These are phyloP conservation scores for Posidonia oceanica DNA, from an alignment of 116 monocot genomes.

Conservation along the genomic window DNA sequence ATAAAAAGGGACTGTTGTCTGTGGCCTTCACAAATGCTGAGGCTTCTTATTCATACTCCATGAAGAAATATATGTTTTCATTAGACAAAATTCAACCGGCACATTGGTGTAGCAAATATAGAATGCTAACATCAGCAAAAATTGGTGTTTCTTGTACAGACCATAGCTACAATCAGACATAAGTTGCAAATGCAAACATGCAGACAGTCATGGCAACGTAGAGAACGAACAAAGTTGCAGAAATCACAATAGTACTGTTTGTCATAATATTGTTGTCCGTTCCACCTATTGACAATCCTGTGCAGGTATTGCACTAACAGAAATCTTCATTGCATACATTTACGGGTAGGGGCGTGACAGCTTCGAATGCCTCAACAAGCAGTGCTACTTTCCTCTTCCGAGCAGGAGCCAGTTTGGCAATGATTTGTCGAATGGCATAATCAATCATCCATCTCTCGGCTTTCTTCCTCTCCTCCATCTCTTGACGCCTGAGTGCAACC, in stretches of 20 bases:
- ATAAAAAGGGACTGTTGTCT: too few relatives aligned
- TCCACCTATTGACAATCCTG: not conserved
- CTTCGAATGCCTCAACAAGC: constrained; percentile 78
- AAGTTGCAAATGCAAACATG: too few relatives aligned
- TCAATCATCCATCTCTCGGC: constrained; percentile 91
- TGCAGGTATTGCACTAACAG: not conserved
- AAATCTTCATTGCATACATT: not conserved
- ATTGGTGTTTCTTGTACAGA: too few relatives aligned
- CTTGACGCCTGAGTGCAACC: constrained; percentile 69
- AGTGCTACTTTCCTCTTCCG: constrained; percentile 60
- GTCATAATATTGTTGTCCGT: not conserved
- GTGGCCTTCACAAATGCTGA: too few relatives aligned
- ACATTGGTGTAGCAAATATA: too few relatives aligned
- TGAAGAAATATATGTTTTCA: too few relatives aligned
- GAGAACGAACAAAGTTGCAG: not conserved
- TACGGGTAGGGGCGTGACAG: constrained; percentile 17
- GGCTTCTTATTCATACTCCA: too few relatives aligned
- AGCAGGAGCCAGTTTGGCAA: constrained; percentile 40
- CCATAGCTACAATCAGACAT: too few relatives aligned
- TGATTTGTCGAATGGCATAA: constrained; percentile 43
- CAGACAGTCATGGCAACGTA: too few relatives aligned
- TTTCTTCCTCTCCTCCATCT: constrained; percentile 53
- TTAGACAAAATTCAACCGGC: too few relatives aligned
- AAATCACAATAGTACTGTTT: not conserved
- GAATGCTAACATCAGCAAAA: too few relatives aligned